phyloP scores from a whole-genome alignment of 1,284 basidiomycete species.

The Grifola frondosa region DNA sequence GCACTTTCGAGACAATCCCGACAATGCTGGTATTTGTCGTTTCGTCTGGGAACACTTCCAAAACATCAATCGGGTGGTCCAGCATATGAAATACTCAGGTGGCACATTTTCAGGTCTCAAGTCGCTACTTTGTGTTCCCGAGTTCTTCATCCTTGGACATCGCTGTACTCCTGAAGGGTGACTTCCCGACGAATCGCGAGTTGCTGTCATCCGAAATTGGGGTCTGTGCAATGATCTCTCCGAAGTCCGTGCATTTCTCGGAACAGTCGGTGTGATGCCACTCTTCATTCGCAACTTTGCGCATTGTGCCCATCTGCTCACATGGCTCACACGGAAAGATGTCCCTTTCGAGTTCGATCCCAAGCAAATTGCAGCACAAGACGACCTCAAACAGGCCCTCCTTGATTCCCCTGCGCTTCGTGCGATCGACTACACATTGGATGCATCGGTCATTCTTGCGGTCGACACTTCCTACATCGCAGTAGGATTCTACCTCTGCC shows the following conservation, averaged over 20 bases:
- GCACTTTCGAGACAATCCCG: conserved; percentile 23
- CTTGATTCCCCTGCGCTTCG: conserved; percentile 17
- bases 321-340: conserved; percentile 24
- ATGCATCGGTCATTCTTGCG: conserved; percentile 31
- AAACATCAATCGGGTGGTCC: conserved; percentile 31
- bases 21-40: conserved; percentile 32
- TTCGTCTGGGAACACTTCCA: conserved; percentile 34
- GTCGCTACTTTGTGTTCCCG: conserved; percentile 8
- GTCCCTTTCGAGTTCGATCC: conserved; percentile 22
- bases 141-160: conserved; percentile 29
- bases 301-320: conserved; percentile 15
- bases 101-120: conserved; percentile 27
- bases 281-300: conserved; percentile 23
- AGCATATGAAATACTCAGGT: conserved; percentile 27
- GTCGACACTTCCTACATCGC: conserved; percentile 38
- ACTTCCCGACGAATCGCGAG: conserved; percentile 25
- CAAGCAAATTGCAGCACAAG: conserved; percentile 22
- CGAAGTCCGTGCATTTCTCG: conserved; percentile 21
- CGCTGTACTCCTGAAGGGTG: conserved; percentile 24
- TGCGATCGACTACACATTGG: conserved; percentile 54
- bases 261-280: conserved; percentile 14
- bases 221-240: conserved; percentile 14
- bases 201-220: conserved; percentile 25
- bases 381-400: conserved; percentile 27
- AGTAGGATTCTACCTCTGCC: conserved; percentile 33